Percentiles rank a stretch among this genome's conserved stretches.
Conservation (phyloP, 345 rosid species). For the Clausena lansium region DNA sequence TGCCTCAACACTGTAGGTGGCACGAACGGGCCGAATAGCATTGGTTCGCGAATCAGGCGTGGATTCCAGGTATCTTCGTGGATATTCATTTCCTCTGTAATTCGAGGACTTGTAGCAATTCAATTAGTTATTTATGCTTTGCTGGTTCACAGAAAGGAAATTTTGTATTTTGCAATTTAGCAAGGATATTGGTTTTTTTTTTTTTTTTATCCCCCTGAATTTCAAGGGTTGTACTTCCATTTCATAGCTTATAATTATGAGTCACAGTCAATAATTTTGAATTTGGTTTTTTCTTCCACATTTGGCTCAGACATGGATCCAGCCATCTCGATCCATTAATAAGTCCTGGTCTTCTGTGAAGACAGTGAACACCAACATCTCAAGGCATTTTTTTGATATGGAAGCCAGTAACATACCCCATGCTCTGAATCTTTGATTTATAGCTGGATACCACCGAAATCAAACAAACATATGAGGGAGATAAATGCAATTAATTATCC, state of each 20-base stretch:
- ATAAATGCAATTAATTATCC: too few species aligned
- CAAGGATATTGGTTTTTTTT: neutral
- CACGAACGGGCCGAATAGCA: slow-evolving; percentile 90
- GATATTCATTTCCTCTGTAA: slow-evolving; percentile 72
- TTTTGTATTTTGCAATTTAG: neutral
- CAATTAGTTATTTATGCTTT: neutral
- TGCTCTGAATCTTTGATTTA: too few species aligned
- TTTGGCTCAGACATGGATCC: neutral
- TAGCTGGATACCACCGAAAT: too few species aligned
- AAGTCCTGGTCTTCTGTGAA: too few species aligned
- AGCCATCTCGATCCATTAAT: too few species aligned
- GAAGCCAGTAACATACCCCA: too few species aligned
- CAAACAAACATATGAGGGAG: too few species aligned
- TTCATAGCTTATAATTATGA: neutral
- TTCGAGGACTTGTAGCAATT: neutral
- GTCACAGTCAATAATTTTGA: neutral
- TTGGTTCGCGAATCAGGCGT: slow-evolving; percentile 87
- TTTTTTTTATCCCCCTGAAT: neutral
- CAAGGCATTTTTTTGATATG: too few species aligned
- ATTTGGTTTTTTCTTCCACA: neutral
- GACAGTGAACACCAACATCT: too few species aligned
- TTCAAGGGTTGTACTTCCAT: neutral
- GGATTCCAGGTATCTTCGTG: slow-evolving; percentile 82
- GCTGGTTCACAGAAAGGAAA: neutral
- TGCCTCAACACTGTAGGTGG: slow-evolving; percentile 47